A percentile compares a stretch with the other conserved stretches of the same genome.
Evolutionary conservation across 2,329 filamentous ascomycete species (phyloP).

Genomic region (Neoascochyta sp.): DNA sequence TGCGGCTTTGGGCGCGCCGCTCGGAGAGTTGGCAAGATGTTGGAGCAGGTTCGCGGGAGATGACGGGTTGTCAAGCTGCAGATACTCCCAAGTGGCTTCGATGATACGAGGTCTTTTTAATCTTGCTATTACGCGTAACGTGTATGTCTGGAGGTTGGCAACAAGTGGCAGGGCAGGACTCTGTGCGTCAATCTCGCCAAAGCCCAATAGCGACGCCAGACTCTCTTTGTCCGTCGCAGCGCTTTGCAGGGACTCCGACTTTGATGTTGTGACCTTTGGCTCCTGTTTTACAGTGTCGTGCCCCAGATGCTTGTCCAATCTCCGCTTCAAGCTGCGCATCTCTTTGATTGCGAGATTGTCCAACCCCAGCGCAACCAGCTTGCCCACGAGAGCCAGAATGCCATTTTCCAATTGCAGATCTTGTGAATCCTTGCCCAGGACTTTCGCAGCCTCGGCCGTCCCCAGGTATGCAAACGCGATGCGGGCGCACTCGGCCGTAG

Average conservation of each 20-base stretch:
- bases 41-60: constrained; percentile 60
- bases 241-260: constrained; percentile 26
- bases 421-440: constrained; percentile 53
- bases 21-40: constrained; percentile 45
- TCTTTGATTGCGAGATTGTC: constrained; percentile 68
- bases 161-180: constrained; percentile 50
- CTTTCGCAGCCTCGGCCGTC: constrained; percentile 50
- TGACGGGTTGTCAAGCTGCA: constrained; percentile 52
- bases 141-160: constrained; percentile 62
- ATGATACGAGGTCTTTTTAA: constrained; percentile 58
- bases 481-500: constrained; percentile 66
- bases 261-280: constrained; percentile 2
- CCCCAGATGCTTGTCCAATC: constrained; percentile 49
- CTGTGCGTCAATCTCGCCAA: constrained; percentile 43
- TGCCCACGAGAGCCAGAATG: constrained; percentile 65
- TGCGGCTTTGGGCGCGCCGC: constrained; percentile 54
- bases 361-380: constrained; percentile 61
- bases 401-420: constrained; percentile 69
- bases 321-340: constrained; percentile 61
- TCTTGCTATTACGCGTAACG: constrained; percentile 60
- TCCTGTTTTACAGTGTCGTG: constrained; percentile 5
- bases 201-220: constrained; percentile 61
- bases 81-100: constrained; percentile 54
- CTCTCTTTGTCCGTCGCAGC: constrained; percentile 41
- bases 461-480: constrained; percentile 64